Percentiles rank a stretch among this genome's conserved stretches.
phyloP scores from a whole-genome alignment of 345 rosid genomes.

The Boechera retrofracta region DNA sequence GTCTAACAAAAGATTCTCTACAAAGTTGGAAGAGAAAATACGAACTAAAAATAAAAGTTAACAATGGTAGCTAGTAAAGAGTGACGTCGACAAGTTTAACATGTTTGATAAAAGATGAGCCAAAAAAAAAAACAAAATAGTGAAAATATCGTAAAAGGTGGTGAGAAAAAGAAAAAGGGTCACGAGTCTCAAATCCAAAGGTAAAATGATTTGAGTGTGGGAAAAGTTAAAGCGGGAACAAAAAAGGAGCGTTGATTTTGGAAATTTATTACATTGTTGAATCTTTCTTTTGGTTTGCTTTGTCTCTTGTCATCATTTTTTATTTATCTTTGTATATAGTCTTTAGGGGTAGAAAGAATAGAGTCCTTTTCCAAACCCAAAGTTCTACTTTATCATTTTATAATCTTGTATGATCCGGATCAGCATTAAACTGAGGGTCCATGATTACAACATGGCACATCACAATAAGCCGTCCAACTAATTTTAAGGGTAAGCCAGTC shows the following conservation, averaged over 20 bases:
- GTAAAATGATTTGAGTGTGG: slow-evolving; percentile 43
- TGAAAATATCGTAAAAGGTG: slow-evolving; percentile 2
- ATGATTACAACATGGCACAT: no score
- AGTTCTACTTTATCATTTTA: not conserved
- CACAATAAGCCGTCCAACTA: no score
- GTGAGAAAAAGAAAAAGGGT: slow-evolving; percentile 12
- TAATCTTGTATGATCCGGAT: no score
- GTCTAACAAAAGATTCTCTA: slow-evolving; percentile 30
- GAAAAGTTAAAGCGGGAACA: slow-evolving; percentile 43
- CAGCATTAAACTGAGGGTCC: no score
- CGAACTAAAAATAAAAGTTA: not conserved
- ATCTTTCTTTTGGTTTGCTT: slow-evolving; percentile 9
- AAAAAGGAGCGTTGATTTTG: slow-evolving; percentile 34
- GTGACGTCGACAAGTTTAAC: not conserved
- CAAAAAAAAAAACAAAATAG: not conserved
- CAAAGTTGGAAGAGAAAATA: slow-evolving; percentile 10
- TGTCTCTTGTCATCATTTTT: slow-evolving; percentile 30
- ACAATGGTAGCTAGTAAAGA: not conserved
- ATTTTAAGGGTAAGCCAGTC: no score
- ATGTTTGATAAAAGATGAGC: slow-evolving; percentile 13
- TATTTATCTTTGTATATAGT: not conserved
- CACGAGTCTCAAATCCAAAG: slow-evolving; percentile 35
- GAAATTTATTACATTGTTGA: slow-evolving; percentile 25
- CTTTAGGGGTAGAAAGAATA: not conserved
- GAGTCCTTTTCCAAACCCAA: not conserved